Evolutionary conservation across 257 asterid genomes (phyloP).

Genomic region (Striga asiatica): DNA sequence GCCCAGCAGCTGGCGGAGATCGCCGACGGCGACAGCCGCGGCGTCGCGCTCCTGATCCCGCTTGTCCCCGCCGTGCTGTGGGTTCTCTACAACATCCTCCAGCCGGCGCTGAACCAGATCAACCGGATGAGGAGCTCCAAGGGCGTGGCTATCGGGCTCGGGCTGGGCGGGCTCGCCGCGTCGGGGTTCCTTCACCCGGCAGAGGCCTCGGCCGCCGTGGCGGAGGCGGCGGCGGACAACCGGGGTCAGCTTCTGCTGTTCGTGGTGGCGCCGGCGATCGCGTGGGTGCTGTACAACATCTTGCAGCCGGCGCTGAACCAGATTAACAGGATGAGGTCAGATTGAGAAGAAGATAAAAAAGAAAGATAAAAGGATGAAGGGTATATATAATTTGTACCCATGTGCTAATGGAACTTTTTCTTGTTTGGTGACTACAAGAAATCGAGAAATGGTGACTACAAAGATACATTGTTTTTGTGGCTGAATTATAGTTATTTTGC

Average conservation of each 20-base stretch:
- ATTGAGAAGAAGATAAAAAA: slow-evolving; percentile 16
- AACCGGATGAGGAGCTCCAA: slow-evolving; percentile 60
- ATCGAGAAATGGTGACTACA: too few relatives aligned
- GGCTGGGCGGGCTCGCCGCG: slow-evolving; percentile 57
- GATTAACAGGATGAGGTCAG: slow-evolving; percentile 74
- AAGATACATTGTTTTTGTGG: too few relatives aligned
- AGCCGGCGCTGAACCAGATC: slow-evolving; percentile 81
- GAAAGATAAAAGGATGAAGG: not conserved
- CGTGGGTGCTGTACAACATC: slow-evolving; percentile 73
- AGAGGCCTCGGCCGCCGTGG: slow-evolving; percentile 43
- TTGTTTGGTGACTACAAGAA: too few relatives aligned
- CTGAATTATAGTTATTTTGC: too few relatives aligned
- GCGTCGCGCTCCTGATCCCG: slow-evolving; percentile 60
- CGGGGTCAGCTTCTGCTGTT: slow-evolving; percentile 76
- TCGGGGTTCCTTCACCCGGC: slow-evolving; percentile 38
- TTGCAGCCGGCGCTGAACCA: slow-evolving; percentile 95
- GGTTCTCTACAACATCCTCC: slow-evolving; percentile 85
- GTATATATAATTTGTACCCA: too few relatives aligned
- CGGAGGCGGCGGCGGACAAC: slow-evolving; percentile 53
- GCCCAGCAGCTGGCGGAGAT: slow-evolving; percentile 80
- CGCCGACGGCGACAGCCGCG: slow-evolving; percentile 90
- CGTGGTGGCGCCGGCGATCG: slow-evolving; percentile 77
- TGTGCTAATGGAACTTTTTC: too few relatives aligned
- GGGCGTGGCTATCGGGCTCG: slow-evolving; percentile 60
- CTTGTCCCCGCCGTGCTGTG: slow-evolving; percentile 70